These are phyloP conservation scores for Trypanosoma cruzi DNA, from an alignment of 208 protist species.

Conservation along the genomic window DNA sequence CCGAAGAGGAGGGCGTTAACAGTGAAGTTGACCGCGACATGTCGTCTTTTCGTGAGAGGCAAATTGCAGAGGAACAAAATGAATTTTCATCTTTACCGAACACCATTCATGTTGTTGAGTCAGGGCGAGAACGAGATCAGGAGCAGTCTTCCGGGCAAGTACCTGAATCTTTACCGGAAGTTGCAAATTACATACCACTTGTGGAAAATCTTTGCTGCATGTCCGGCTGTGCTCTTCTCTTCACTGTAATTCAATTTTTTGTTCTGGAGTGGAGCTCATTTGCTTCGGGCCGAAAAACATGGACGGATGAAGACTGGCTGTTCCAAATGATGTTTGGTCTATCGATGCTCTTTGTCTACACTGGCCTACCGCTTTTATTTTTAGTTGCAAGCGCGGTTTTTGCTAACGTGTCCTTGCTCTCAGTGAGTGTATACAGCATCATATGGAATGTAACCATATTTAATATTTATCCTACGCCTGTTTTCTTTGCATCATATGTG, in stretches of 20 bases:
- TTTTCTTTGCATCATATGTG: conserved; percentile 74
- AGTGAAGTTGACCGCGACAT: neutral
- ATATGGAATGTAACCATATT: conserved; percentile 88
- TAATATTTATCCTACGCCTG: conserved; percentile 60
- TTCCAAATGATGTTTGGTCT: conserved; percentile 85
- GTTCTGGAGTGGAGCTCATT: conserved; percentile 73
- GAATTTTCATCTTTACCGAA: neutral
- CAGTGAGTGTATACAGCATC: conserved; percentile 74
- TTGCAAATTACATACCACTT: conserved; percentile 71
- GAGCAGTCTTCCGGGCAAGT: neutral
- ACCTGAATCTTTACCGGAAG: conserved; percentile 29
- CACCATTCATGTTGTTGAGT: neutral
- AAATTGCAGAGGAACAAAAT: neutral
- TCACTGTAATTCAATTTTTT: conserved; percentile 84
- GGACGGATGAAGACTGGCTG: conserved; percentile 66
- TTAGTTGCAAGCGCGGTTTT: conserved; percentile 76
- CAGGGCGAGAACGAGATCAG: neutral
- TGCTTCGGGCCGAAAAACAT: conserved; percentile 36
- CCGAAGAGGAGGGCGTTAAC: too few relatives aligned
- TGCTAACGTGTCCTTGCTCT: conserved; percentile 81
- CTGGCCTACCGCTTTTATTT: conserved; percentile 70
- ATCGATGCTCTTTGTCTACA: conserved; percentile 85
- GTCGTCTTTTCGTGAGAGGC: neutral
- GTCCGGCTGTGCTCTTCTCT: conserved; percentile 67
- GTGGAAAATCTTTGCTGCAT: conserved; percentile 80